Percentiles rank a stretch among this genome's conserved stretches.
These are phyloP conservation scores for Giardia muris DNA, from an alignment of 208 protist genomes.

Conservation along the genomic window DNA sequence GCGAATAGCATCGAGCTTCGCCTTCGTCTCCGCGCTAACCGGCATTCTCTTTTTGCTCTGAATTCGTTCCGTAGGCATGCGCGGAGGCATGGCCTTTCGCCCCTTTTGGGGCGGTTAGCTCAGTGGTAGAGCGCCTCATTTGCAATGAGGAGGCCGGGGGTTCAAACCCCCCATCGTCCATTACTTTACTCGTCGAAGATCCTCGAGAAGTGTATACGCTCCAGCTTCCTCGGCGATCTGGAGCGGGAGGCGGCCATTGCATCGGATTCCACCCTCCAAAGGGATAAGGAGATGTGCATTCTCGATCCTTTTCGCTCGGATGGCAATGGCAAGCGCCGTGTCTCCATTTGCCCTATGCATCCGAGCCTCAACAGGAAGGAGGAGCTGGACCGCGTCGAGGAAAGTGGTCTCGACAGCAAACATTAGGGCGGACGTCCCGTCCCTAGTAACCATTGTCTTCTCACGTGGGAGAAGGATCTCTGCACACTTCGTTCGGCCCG, in stretches of 20 bases:
- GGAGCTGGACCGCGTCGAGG: not conserved
- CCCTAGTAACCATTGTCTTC: not conserved
- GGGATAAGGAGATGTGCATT: not conserved
- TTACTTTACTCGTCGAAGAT: not conserved
- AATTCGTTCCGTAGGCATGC: no score
- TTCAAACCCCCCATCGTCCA: slow-evolving; percentile 8
- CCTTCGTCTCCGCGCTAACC: not conserved
- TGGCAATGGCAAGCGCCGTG: not conserved
- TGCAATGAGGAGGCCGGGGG: not conserved
- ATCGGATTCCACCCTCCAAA: not conserved
- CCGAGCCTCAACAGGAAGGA: not conserved
- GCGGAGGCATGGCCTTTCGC: not conserved
- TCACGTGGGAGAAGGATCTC: not conserved
- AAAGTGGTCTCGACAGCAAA: not conserved
- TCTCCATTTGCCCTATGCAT: not conserved
- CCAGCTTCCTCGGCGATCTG: not conserved
- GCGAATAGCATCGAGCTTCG: not conserved
- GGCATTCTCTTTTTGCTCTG: no score
- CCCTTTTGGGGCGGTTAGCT: not conserved
- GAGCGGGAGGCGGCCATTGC: not conserved
- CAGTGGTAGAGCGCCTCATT: not conserved
- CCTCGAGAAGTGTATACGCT: not conserved
- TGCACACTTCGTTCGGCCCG: not conserved
- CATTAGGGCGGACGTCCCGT: not conserved
- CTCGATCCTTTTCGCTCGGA: not conserved